Base-by-base conservation (phyloP, 2,329 filamentous ascomycete species). In the Monilinia aucupariae region DNA sequence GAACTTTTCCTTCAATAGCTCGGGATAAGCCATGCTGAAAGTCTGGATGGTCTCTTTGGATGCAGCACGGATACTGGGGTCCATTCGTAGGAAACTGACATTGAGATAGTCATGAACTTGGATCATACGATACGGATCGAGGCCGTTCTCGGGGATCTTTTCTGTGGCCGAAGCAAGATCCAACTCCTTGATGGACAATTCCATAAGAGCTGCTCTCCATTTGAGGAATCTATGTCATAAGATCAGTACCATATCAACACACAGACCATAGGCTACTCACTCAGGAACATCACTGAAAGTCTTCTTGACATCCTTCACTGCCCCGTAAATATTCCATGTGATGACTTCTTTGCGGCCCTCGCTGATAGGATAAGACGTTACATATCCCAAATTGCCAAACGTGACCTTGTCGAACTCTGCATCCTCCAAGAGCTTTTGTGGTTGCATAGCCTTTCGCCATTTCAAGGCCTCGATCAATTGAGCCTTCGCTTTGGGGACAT, bases 71-170 rank as follows among this genome's bases (percentile, higher is more conserved):
- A 94, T 86, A 63, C 82, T 80, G 0, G 89, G 83, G 63, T 93
- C 88, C 79, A 90, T 87, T 65, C 91, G 87, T 69, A 97, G 81
- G 81, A 97, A 96, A 72, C 87, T 91, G 74, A 96, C 87, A 66
- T 86, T 87, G 70, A 90, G 85, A 80, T 97, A 97, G 79, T 97
- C 93, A 78, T 97, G 93, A 34, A 97, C 86, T 77, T 97, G 92
- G 71, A 90, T 83, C 79, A 96, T 92, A 76, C 93, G 90, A 78
- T 96, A 96, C 0, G 89, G 90, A 73, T 97, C 93, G 68, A 84
- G 79, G 41, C 79, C 79, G 66, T 85, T 87, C 63, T 91, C 87
- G 2, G 69, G 67, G 39, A 73, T 91, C 49, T 85, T 82, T 68
- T 81, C 78, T 10, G 85, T 91, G 59, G 90, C 90, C 32, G 83